Base-by-base conservation (phyloP, 2,329 filamentous ascomycete genomes). In the Monosporascus sp. region DNA sequence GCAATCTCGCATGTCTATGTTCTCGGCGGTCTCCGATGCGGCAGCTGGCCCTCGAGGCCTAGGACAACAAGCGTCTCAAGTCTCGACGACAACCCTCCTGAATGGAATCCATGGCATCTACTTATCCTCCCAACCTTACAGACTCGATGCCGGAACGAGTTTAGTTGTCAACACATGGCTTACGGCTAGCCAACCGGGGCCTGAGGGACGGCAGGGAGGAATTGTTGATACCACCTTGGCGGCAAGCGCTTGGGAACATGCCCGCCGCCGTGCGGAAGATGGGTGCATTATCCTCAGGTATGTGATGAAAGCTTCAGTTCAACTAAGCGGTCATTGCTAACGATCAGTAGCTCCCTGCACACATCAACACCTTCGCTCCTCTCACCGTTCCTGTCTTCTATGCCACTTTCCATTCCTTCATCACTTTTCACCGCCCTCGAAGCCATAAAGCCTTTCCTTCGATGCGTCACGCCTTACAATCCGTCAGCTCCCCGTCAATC, bases 91-190 rank as follows among this genome's bases (percentile, higher is more conserved):
- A 2, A 96, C 91, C 0, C 81, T 97, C 47, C 82, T 99, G 52
- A 97, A 97, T 73, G 84, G 90, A 52, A 81, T 97, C 46, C 94
- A 99, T 74, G 91, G 90, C 63, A 87, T 89, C 66, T 97, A 96
- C 71, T 81, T 89, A 48, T 85, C 88, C 3, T 86, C 85, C 31
- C 85, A 91, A 65, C 84, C 93, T n/a, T 94, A 96, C 69, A 80
- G 81, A 57, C 82, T 99, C 46, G 94, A 99, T 71, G 86, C 91
- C 48, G 91, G 90, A 61, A 94, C 92, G 37, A 96, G 91, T 69
- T 71, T 97, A 40, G 92, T 94, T 0, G 91, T 97, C 60, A 97
- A 97, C 74, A 97, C 91, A 53, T 97, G 92, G 92, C 80, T 94
- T 51, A 96, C 90, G 3, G 89, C 90, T 18, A 79, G 84, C 28